Percentiles rank a stretch among this genome's conserved stretches.
These are phyloP conservation scores for Cairneyella variabilis DNA, from an alignment of 495 filamentous ascomycete species.

Conservation along the genomic window DNA sequence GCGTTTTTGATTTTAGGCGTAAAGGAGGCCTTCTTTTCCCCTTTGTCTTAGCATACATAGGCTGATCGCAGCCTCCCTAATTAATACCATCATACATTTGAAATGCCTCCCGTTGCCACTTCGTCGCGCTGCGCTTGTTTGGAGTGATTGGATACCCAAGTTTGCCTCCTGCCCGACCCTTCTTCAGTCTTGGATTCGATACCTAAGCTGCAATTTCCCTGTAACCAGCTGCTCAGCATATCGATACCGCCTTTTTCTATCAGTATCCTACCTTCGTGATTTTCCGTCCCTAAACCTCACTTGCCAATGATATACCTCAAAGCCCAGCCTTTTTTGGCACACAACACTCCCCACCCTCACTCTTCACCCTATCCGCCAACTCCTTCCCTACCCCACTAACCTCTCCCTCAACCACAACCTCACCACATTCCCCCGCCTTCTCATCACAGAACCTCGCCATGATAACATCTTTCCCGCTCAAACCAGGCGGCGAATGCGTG, in stretches of 20 bases:
- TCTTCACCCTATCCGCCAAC: constrained; percentile 34
- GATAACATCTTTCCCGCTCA: constrained; percentile 62
- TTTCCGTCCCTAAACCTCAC: background rate
- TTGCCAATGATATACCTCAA: no score
- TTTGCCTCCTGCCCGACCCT: no score
- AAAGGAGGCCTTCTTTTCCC: background rate
- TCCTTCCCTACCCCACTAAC: constrained; percentile 17
- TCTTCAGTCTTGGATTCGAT: no score
- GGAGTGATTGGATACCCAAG: no score
- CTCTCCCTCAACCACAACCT: constrained; percentile 25
- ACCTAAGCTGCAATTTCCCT: no score
- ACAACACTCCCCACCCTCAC: constrained; percentile 43
- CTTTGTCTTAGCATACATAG: constrained; percentile 3
- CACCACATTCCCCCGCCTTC: constrained; percentile 48
- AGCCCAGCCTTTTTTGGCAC: constrained; percentile 31
- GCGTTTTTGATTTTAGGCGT: constrained; percentile 15
- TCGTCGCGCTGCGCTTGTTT: no score
- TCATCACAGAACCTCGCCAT: constrained; percentile 66
- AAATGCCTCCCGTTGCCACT: background rate
- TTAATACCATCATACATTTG: constrained; percentile 11
- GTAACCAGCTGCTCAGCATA: no score
- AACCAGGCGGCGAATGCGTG: constrained; percentile 66
- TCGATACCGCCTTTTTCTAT: no score
- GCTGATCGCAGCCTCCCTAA: constrained; percentile 2
- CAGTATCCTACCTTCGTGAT: background rate